Percentiles rank a stretch among this genome's conserved stretches.
phyloP scores from a whole-genome alignment of 441 rosid genomes.

The Adansonia madagascariensis region DNA sequence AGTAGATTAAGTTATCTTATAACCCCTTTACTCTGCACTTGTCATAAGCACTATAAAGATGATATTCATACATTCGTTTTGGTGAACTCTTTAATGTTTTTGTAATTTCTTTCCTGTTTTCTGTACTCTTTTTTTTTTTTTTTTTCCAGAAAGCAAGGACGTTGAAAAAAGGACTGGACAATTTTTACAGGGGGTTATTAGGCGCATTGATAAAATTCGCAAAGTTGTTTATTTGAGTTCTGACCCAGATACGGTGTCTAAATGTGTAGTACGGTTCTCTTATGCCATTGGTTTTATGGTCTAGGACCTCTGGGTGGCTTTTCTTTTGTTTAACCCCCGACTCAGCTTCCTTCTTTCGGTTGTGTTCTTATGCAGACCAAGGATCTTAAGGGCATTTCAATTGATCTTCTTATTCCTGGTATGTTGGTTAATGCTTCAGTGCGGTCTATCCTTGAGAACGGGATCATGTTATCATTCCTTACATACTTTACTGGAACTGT shows the following conservation, averaged over 20 bases:
- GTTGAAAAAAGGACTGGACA: constrained; percentile 59
- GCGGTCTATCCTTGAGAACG: constrained; percentile 89
- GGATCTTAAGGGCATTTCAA: constrained; percentile 85
- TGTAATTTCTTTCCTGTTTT: constrained; percentile 18
- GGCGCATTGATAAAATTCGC: constrained; percentile 69
- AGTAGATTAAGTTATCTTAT: background rate
- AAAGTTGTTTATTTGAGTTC: constrained; percentile 77
- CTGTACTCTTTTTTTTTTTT: constrained; percentile 7
- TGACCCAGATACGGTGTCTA: constrained; percentile 71
- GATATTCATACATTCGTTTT: background rate
- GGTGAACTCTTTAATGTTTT: constrained; percentile 5
- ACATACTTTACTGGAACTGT: constrained; percentile 97
- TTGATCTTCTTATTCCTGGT: constrained; percentile 96
- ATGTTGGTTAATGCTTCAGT: constrained; percentile 93
- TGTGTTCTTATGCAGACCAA: constrained; percentile 62
- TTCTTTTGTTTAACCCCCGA: background rate
- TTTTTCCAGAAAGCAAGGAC: constrained; percentile 47
- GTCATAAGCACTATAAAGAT: background rate
- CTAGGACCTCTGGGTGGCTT: constrained; percentile 8
- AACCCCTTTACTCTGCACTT: background rate
- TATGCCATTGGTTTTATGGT: constrained; percentile 8
- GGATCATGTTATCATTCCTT: constrained; percentile 83
- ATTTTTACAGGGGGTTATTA: constrained; percentile 81
- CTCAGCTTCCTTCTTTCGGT: constrained; percentile 23
- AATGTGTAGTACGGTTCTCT: constrained; percentile 67